Base-by-base conservation (phyloP, 1,139 yeast species). In the Diutina neorugosa region DNA sequence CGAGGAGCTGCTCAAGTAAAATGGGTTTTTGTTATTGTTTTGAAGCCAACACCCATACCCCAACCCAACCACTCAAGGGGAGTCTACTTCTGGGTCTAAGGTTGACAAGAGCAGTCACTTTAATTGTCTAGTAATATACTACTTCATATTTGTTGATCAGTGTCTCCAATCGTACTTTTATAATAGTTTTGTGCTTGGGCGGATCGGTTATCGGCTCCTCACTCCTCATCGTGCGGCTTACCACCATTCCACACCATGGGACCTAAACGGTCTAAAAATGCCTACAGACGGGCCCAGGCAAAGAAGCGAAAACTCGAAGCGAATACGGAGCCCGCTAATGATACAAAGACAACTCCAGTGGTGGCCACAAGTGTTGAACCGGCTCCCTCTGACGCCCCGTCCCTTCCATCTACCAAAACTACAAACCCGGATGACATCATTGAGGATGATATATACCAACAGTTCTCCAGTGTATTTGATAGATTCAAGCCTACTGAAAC, bases 231-330 rank as follows among this genome's bases (percentile, higher is more conserved):
- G 20, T 16, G 43, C 43, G 20, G 43, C 43, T 40, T 16, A 7
- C 19, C 43, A 4, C 5, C 43, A 3, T 5, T 16, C 43, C 20
- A 40, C 21, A 16, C 19, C 19, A 40, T 40, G 43, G 43, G 43
- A 31, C 37, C 43, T 4, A 57, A 59, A 52, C 69, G 81, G 58
- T 68, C 80, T 4, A 81, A 81, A 68, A 81, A 81, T 60, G 90
- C 84, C 67, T 66, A 82, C 52, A 73, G 91, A 55, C 70, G 90
- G 54, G 87, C 81, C 61, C 72, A 73, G 61, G 78, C 76, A 11
- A 83, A 82, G 65, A 74, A 66, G 56, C 69, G 77, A 60, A 81
- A 77, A 61, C 54, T 65, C 8, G 64, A 64, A 23, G 53, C 52
- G 18, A 42, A 18, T 8, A 44, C 20, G 2, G 21, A 4, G 16